Base-by-base conservation (phyloP, 805 yeast species). In the Metschnikowia anglica region DNA sequence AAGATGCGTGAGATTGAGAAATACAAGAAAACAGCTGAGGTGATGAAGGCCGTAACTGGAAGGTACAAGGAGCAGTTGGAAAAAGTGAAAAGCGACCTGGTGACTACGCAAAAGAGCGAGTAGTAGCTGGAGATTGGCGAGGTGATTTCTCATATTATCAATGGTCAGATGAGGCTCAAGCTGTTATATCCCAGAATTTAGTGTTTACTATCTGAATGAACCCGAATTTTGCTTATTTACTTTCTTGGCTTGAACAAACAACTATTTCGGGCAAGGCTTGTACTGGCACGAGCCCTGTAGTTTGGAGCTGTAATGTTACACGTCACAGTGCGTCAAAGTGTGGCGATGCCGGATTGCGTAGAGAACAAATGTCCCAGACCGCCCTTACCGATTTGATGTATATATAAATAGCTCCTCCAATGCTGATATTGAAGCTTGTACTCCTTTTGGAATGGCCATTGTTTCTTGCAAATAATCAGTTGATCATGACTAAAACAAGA, bases 1-100 rank as follows among this genome's bases (percentile, higher is more conserved):
- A 41, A 35, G 32, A 17, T 17, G 25, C 18, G 12, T 3, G 45
- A 43, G 28, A 23, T 41, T 20, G 34, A 41, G 25, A 29, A 20
- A 24, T 30, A 19, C 34, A 41, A 37, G 29, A 42, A 32, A 26
- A 30, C 39, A 8, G 32, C 19, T 8, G 46, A 20, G 4, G 32
- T 42, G 16, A 17, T 34, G 30, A 32, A 18, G 30, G 37, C 18
- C n/a, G 37, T 42, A 15, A 39, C 28, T 13, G 29, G 25, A 29
- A 36, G n/a, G n/a, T 42, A 32, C 24, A 39, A 34, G 39, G 40
- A 36, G 36, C 39, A 34, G 29, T 37, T 40, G 39, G 34, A 40
- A 24, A 21, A 27, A 11, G 34, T 34, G 20, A 40, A 40, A 32
- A 30, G 24, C 19, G 39, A 34, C 19, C 17, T 17, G 21, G 26